A percentile compares a stretch with the other conserved stretches of the same genome.
phyloP scores from a whole-genome alignment of 2,329 filamentous ascomycete species.

The Colletotrichum lini region DNA sequence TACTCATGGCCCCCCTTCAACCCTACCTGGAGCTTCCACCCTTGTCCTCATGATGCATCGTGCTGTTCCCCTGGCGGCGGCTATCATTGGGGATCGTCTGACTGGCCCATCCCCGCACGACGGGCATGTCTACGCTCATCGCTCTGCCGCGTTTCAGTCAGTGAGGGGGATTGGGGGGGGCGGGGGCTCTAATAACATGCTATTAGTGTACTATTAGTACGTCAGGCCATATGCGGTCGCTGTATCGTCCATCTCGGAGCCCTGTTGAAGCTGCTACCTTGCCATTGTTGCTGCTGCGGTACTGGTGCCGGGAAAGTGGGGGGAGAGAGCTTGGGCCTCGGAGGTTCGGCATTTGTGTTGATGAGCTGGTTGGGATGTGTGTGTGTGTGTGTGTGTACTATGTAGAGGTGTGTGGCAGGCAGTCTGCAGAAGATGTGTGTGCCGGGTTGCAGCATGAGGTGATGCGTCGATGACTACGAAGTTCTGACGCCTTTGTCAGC shows the following conservation, averaged over 20 bases:
- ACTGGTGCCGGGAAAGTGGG: background rate
- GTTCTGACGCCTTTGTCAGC: slow-evolving; percentile 21
- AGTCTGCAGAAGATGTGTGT: background rate
- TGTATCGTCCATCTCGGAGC: slow-evolving; percentile 1
- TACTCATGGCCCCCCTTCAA: background rate
- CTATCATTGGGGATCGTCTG: slow-evolving; percentile 16
- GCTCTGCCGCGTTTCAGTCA: slow-evolving; percentile 28
- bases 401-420: no score
- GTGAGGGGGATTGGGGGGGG: background rate
- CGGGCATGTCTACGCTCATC: slow-evolving; percentile 6
- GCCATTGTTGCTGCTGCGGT: slow-evolving; percentile 24
- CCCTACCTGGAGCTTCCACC: background rate
- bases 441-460: slow-evolving; percentile 33
- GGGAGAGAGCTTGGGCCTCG: slow-evolving; percentile 31
- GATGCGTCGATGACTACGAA: slow-evolving; percentile 38
- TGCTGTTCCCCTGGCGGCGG: slow-evolving; percentile 3
- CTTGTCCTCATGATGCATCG: background rate
- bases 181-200: no score
- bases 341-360: slow-evolving; percentile 38
- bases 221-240: slow-evolving; percentile 10
- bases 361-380: background rate
- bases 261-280: slow-evolving; percentile 26
- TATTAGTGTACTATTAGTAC: background rate
- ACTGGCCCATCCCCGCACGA: slow-evolving; percentile 35
- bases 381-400: no score